Evolutionary conservation across 257 asterid genomes (phyloP), one percentile per base, ranked within the genome.

Genomic region (Asclepias syriaca): DNA sequence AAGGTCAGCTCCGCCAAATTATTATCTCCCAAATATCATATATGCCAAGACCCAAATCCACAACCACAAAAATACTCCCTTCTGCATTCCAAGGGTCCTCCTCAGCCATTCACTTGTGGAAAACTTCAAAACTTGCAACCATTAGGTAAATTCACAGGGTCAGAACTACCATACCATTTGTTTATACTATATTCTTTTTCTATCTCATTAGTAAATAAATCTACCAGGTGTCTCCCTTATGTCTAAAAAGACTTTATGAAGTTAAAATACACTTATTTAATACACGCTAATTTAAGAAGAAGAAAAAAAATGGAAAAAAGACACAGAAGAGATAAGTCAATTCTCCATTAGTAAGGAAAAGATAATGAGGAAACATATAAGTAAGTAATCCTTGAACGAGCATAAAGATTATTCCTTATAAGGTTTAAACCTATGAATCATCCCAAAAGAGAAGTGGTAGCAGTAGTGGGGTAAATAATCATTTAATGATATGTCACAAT

Each of bases 1-100:
- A 69, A 77, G 81, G 93, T 84, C 88, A 84, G 84, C 86, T 72
- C 60, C 46, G 69, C 69, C 77, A 53, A 43, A 75, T 39, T 22
- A 65, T 65, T 51, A 64, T 27, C 59, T 51, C 45, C 64, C 55
- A 53, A 43, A 43, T 16, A 21, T 9, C 55, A 54, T 56, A 46
- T 34, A 55, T 37, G 32, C 21, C 65, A 53, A 18, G 5, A 24
- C 61, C 21, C 37, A n/a, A 43, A 40, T 32, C 68, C 37, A n/a
- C 59, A 34, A 29, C 48, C 66, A 55, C 58, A 34, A 55, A 19
- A 39, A 37, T 37, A 65, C 55, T 45, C 70, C 70, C 32, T 9
- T 45, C 39, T 45, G 56, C 50, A n/a, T 14, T 5, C 71, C 14
- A 51, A 69, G 37, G 65, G 34, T 15, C 56, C 54, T 10, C 55